Evolutionary conservation across 2,329 filamentous ascomycete genomes (phyloP), one percentile per base, ranked within the genome.

Genomic region (Aureobasidium musti): DNA sequence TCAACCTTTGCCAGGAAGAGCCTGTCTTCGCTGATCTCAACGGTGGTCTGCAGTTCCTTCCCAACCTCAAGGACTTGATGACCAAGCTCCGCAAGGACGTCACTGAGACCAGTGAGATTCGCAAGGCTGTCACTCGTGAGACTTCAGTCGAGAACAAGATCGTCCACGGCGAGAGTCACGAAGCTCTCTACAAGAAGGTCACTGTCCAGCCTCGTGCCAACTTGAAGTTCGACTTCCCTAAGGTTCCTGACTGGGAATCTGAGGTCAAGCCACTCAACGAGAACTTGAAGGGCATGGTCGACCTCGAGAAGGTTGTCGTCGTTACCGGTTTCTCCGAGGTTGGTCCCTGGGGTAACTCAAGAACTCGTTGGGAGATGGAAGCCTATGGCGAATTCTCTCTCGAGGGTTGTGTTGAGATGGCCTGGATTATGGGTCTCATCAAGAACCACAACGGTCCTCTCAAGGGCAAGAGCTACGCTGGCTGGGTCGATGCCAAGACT

Each of bases 321-420:
- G 91, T 99, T 68, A 97, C 95, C 68, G 95, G 95, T 77, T 99
- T 99, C 76, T 87, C 95, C 65, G 95, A 99, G 78, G 88, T 97
- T 69, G 93, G 95, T 56, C 95, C 95, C 8, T 99, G 95, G 96
- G 95, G 95, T 83, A 99, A 98, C 83, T 94, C 95, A 2, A 89
- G 95, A 74, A 99, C 95, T 53, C 89, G 95, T 69, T 99, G 95
- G 95, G 95, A 99, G 82, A 99, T 99, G 94, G 95, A 99, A 79
- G 93, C 95, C 1, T 89, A 93, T 72, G 95, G 95, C 76, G 87
- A 97, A 75, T 99, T 99, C 82, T 98, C 95, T 10, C 87, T 99
- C 17, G 96, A 99, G 79, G 95, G 95, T 35, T 98, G 95, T 74
- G 90, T 99, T 68, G 95, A 99, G 80, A 99, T 99, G 95, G 93